Percentiles rank a stretch among this genome's conserved stretches.
Conservation (phyloP, 148 eudicot genomes). For the Spergularia bocconei region DNA sequence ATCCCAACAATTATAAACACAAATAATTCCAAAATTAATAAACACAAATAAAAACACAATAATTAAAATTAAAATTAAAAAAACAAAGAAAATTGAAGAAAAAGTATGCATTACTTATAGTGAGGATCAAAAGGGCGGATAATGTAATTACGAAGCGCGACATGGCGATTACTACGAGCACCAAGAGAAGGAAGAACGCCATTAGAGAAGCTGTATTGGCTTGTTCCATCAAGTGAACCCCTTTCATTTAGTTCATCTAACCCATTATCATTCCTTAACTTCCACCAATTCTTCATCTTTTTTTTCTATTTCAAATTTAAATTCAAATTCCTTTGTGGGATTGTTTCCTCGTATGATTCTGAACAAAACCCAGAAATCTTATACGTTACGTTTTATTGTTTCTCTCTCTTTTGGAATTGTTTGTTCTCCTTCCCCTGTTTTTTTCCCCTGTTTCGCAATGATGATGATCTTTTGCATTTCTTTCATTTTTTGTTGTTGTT, state of each 20-base stretch:
- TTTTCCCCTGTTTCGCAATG: too few species aligned
- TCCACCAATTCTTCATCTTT: conserved; percentile 7
- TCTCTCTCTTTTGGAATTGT: too few species aligned
- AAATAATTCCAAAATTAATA: background rate
- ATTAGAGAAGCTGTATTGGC: conserved; percentile 40
- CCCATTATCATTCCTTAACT: background rate
- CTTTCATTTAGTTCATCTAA: background rate
- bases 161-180: conserved; percentile 42
- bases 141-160: conserved; percentile 34
- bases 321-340: too few species aligned
- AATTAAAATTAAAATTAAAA: background rate
- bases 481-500: too few species aligned
- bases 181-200: conserved; percentile 77
- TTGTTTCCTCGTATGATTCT: too few species aligned
- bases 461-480: too few species aligned
- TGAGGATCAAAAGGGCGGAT: conserved; percentile 49
- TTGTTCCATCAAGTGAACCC: conserved; percentile 32
- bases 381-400: too few species aligned
- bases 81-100: background rate
- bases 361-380: too few species aligned
- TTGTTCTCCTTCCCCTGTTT: too few species aligned
- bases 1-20: too few species aligned
- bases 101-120: conserved; percentile 39
- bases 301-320: background rate
- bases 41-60: background rate